Base-by-base conservation (phyloP, 1,139 yeast genomes). In the Geotrichum bryndzae region DNA sequence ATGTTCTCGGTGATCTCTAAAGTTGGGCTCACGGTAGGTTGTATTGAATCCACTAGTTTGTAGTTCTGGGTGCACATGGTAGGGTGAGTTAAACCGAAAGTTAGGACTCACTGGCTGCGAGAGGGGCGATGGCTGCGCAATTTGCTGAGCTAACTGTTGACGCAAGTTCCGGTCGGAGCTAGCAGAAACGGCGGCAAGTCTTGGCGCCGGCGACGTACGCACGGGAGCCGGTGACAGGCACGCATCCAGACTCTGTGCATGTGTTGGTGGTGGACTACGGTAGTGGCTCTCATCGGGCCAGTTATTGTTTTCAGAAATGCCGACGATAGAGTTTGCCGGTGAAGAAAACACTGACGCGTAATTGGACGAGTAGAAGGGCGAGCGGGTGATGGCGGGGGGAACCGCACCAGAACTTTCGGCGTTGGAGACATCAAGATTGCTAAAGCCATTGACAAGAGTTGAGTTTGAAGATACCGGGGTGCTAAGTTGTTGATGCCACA, bases 141-240 rank as follows among this genome's bases (percentile, higher is more conserved):
- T 38, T n/a, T 38, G 66, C 33, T 59, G 57, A 3, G 61, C 66
- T 23, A 63, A 53, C 57, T 64, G 67, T 50, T 57, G 64, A 41
- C 63, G 62, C 52, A 61, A 59, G 31, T 50, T 59, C 29, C 56
- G 50, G 13, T 62, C 65, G 58, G 46, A 64, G 48, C 27, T 52
- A 13, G 59, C 46, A 13, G 64, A 63, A 29, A 66, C 63, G 11
- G 65, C 63, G 7, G 63, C 25, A 29, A 57, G 22, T 38, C 45
- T 38, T 22, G 29, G 57, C 29, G 56, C 27, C 27, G 23, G 55
- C 31, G 62, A 38, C 27, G 58, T 27, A 15, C 57, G 45, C 45
- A 38, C 45, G 18, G 61, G 27, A 33, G 61, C 38, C 50, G 29
- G 18, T 27, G 51, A 29, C 48, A 27, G 15, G 51, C 53, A 11